Conservation (phyloP, 345 rosid species). For the Rhodomyrtus tomentosa region DNA sequence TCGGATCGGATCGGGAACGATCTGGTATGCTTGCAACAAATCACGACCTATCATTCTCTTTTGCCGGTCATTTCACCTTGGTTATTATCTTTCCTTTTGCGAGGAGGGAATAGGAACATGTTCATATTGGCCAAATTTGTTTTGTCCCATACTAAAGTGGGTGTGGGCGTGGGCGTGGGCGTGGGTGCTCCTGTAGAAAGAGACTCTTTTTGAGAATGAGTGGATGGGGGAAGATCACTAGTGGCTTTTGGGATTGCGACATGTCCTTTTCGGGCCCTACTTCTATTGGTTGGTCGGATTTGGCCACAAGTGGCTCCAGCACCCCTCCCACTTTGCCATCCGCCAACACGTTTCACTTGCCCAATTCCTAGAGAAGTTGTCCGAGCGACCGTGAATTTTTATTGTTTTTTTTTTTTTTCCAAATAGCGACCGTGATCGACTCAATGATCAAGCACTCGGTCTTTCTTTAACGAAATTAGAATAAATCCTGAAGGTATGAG, state of each 20-base stretch:
- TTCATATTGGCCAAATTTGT: neutral
- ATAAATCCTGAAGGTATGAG: too few species aligned
- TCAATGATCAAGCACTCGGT: neutral
- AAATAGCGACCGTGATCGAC: neutral
- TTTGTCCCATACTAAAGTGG: neutral
- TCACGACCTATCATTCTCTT: neutral
- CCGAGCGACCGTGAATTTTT: too few species aligned
- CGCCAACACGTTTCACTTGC: neutral
- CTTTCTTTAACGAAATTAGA: neutral
- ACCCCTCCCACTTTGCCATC: neutral
- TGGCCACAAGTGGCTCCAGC: neutral
- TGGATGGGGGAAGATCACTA: neutral
- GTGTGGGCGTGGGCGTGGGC: neutral
- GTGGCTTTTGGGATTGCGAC: neutral
- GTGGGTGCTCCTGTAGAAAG: neutral
- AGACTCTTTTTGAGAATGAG: neutral
- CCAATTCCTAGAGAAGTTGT: too few species aligned
- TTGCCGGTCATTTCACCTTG: neutral
- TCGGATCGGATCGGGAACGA: neutral
- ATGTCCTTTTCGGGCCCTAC: neutral
- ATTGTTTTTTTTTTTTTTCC: too few species aligned
- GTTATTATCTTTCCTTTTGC: neutral
- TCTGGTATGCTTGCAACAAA: neutral
- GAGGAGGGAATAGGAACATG: neutral
- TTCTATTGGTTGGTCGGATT: neutral